A percentile compares a stretch with the other conserved stretches of the same genome.
These are phyloP conservation scores for Ophiosphaerella herpotricha DNA, from an alignment of 2,329 filamentous ascomycete genomes.

Conservation along the genomic window DNA sequence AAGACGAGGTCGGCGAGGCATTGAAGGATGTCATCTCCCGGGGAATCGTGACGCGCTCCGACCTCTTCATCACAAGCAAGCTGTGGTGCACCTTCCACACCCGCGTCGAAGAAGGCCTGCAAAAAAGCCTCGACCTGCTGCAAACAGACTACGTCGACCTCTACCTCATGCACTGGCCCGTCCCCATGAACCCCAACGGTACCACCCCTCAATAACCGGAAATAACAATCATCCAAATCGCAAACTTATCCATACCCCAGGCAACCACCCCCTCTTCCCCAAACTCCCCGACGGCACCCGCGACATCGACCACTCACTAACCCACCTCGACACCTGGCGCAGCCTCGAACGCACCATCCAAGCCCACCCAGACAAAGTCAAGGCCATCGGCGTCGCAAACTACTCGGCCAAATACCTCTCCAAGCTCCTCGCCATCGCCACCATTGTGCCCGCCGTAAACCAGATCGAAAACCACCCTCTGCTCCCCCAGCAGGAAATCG, in stretches of 20 bases:
- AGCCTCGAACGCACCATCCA: constrained; percentile 68
- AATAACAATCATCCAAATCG: too few species aligned
- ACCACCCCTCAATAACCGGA: background rate
- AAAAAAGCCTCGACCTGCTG: constrained; percentile 73
- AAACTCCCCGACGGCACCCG: constrained; percentile 73
- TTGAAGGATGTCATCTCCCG: constrained; percentile 72
- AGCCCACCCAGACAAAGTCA: constrained; percentile 51
- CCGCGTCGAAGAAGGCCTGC: constrained; percentile 69
- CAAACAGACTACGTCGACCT: constrained; percentile 83
- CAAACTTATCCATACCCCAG: constrained; percentile 31
- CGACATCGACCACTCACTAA: constrained; percentile 71
- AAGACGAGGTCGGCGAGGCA: constrained; percentile 79
- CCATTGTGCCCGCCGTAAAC: constrained; percentile 69
- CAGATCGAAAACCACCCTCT: constrained; percentile 77
- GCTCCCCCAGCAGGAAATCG: constrained; percentile 72
- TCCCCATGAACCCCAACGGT: constrained; percentile 79
- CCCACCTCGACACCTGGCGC: constrained; percentile 78
- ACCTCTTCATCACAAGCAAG: constrained; percentile 85
- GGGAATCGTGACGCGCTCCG: constrained; percentile 72
- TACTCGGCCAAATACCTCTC: constrained; percentile 55
- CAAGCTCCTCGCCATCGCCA: constrained; percentile 61
- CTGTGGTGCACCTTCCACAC: constrained; percentile 81
- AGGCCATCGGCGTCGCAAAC: constrained; percentile 57
- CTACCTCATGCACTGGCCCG: constrained; percentile 82
- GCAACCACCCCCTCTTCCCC: constrained; percentile 75